Base-by-base conservation (phyloP, 2,329 filamentous ascomycete species). In the Penicillium thymicola region DNA sequence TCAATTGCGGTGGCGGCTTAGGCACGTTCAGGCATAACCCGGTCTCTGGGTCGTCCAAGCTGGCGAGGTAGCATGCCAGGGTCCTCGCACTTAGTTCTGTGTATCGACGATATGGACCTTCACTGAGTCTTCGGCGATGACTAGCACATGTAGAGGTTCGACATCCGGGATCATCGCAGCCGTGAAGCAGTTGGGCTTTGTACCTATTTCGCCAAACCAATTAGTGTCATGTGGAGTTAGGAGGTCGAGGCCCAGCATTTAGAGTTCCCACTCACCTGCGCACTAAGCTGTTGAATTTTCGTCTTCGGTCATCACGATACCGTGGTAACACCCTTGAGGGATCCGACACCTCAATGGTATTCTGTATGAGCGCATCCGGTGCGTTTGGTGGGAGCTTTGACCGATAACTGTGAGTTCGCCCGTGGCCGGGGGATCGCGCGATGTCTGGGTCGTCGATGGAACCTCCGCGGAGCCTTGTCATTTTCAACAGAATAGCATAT, bases 1-100 rank as follows among this genome's bases (percentile, higher is more conserved):
- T 60, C 14, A 71, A 61, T 5, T 73, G 71, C 0, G 64, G 60
- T 10, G 67, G 56, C 13, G 66, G 55, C 40, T 65, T 68, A 7
- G 71, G 69, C 21, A 72, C 63, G 54, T 82, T 78, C 36, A 78
- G 78, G 65, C 91, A 96, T 0, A 96, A 77, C 3, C 83, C 85
- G 56, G 77, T 80, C 60, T 90, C 86, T 0, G 91, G 85, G 62
- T 94, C 85, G 65, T 92, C 89, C 68, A 91, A 86, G 66, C 88
- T 89, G 10, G 91, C 90, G 49, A 96, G 81, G 67, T 89, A 90
- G 54, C 90, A 84, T 13, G 92, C 92, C 32, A 96, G 76, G 1
- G 89, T 90, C 66, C 90, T 84, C 9, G 92, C 91, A 67, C 90
- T 96, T 44, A 91, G 85, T 23, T 88, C 82, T 55, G 88, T 96